Evolutionary conservation across 441 rosid species (phyloP).

Genomic region (Arabidopsis lyrata): DNA sequence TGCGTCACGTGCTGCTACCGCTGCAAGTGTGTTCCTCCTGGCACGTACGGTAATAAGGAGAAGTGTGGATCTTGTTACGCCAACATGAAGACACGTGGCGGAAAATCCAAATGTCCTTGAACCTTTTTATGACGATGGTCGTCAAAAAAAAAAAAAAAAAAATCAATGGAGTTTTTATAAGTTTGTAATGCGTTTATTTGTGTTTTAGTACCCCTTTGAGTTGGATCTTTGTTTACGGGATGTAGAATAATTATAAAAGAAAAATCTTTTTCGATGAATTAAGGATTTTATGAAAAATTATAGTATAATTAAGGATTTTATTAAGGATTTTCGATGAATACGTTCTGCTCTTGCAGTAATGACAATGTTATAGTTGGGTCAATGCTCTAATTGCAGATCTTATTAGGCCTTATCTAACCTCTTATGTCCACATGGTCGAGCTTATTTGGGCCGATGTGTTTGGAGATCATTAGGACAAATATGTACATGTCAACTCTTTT

Average conservation of each 20-base stretch:
- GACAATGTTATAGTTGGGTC: not conserved
- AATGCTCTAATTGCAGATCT: not conserved
- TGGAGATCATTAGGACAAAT: too few relatives aligned
- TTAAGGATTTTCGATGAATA: not conserved
- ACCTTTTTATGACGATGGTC: not conserved
- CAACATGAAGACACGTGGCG: constrained; percentile 72
- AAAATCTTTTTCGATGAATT: not conserved
- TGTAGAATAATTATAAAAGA: not conserved
- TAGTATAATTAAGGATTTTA: too few relatives aligned
- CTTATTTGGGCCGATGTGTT: not conserved
- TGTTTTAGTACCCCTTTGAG: constrained; percentile 28
- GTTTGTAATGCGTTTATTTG: constrained; percentile 26
- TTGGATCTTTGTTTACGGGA: constrained; percentile 25
- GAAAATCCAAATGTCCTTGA: constrained; percentile 78
- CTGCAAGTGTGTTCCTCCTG: constrained; percentile 96
- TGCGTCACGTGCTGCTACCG: constrained; percentile 85
- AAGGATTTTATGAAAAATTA: not conserved
- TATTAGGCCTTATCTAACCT: not conserved
- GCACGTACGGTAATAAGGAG: constrained; percentile 84
- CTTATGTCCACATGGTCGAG: not conserved
- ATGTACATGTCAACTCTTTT: too few relatives aligned
- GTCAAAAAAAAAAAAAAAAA: not conserved
- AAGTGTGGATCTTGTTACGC: constrained; percentile 88
- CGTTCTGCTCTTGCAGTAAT: not conserved
- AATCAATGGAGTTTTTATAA: constrained; percentile 4